Percentiles rank a stretch among this genome's conserved stretches.
phyloP scores from a whole-genome alignment of 768 basidiomycete species.

The Boletus coccyginus region DNA sequence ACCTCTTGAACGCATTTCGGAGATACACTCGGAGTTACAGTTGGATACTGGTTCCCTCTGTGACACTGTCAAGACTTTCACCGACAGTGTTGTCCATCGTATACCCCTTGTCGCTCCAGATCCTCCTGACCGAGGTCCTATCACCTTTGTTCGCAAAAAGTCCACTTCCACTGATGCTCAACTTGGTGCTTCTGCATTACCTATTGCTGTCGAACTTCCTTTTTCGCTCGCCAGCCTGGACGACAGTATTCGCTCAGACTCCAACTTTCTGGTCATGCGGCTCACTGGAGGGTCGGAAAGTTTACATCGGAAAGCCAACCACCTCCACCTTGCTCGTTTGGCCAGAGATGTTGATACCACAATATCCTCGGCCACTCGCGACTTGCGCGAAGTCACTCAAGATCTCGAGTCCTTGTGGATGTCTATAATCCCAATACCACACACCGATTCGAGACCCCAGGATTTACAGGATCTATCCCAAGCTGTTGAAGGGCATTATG shows the following conservation, averaged over 20 bases:
- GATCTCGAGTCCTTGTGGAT: conserved; percentile 40
- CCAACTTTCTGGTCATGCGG: conserved; percentile 65
- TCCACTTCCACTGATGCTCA: conserved; percentile 36
- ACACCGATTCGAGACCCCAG: conserved; percentile 29
- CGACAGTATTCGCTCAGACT: conserved; percentile 62
- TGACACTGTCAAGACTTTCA: conserved; percentile 46
- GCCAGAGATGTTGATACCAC: conserved; percentile 52
- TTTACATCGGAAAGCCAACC: conserved; percentile 45
- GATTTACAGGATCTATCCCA: conserved; percentile 37
- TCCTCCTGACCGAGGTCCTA: conserved; percentile 7
- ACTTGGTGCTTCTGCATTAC: conserved; percentile 33
- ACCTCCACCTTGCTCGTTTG: conserved; percentile 50
- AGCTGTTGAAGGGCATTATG: conserved; percentile 35
- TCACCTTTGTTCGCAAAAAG: conserved; percentile 31
- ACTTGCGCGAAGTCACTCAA: conserved; percentile 39
- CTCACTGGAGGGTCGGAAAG: conserved; percentile 53
- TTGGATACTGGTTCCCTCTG: conserved; percentile 39
- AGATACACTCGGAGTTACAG: conserved; percentile 33
- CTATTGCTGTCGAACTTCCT: conserved; percentile 40
- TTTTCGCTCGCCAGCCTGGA: conserved; percentile 62
- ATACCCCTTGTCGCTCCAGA: conserved; percentile 55
- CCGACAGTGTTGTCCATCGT: conserved; percentile 45
- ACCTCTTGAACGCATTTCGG: conserved; percentile 27
- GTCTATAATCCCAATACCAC: conserved; percentile 31
- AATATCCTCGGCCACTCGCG: conserved; percentile 35